Conservation (phyloP, 108 stramenopile species). For the Conticribra weissflogii region DNA sequence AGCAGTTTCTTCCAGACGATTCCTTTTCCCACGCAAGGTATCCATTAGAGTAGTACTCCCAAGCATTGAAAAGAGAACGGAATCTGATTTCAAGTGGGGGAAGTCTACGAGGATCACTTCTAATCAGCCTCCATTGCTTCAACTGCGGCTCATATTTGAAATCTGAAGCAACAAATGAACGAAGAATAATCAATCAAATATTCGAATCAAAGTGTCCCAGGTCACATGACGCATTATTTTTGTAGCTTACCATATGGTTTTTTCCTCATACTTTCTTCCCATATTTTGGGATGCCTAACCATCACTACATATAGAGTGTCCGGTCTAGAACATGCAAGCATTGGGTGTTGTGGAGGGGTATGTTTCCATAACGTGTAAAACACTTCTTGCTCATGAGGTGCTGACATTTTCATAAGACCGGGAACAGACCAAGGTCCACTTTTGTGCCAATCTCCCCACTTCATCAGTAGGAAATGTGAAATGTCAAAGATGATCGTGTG, state of each 20-base stretch:
- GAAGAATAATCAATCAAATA: too few relatives aligned
- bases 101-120: slow-evolving; percentile 13
- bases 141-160: not conserved
- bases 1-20: slow-evolving; percentile 21
- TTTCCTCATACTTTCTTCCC: slow-evolving; percentile 17
- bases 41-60: slow-evolving; percentile 24
- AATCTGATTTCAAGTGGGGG: slow-evolving; percentile 18
- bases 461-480: too few relatives aligned
- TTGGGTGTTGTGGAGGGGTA: slow-evolving; percentile 34
- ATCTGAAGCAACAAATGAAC: not conserved
- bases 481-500: too few relatives aligned
- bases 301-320: slow-evolving; percentile 34
- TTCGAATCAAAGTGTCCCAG: too few relatives aligned
- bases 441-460: too few relatives aligned
- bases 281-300: slow-evolving; percentile 23
- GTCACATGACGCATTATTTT: not conserved
- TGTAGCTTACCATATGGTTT: slow-evolving; percentile 6
- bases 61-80: slow-evolving; percentile 20
- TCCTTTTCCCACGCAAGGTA: slow-evolving; percentile 24
- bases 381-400: slow-evolving; percentile 5
- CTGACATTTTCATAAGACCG: not conserved
- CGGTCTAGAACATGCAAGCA: slow-evolving; percentile 21
- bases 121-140: slow-evolving; percentile 18
- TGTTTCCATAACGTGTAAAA: slow-evolving; percentile 35
- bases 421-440: too few relatives aligned